Conservation (phyloP, 805 yeast species). For the Candida ipomoeae region DNA sequence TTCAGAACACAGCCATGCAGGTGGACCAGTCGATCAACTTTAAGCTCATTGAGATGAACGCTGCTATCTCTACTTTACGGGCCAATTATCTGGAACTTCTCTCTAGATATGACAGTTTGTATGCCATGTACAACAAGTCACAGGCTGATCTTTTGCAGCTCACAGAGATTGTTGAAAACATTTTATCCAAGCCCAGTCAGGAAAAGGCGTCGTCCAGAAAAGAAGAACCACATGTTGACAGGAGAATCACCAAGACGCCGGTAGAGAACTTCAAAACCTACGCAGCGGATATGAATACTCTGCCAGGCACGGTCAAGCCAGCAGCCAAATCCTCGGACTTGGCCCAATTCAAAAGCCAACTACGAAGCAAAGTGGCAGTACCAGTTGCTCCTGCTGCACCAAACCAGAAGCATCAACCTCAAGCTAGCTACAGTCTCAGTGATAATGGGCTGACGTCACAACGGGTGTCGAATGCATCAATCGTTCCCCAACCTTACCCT, state of each 20-base stretch:
- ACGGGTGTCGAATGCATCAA: slow-evolving; percentile 16
- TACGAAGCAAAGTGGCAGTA: slow-evolving; percentile 5
- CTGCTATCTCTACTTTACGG: slow-evolving; percentile 33
- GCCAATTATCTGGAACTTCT: slow-evolving; percentile 42
- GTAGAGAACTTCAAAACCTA: slow-evolving; percentile 9
- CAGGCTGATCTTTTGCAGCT: slow-evolving; percentile 52
- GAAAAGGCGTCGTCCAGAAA: neutral
- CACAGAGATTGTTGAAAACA: slow-evolving; percentile 42
- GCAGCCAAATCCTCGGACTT: slow-evolving; percentile 5
- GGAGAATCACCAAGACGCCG: slow-evolving; percentile 11
- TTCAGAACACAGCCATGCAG: slow-evolving; percentile 11
- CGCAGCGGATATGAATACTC: slow-evolving; percentile 9
- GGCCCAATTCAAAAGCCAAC: slow-evolving; percentile 12
- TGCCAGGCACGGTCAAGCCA: slow-evolving; percentile 14
- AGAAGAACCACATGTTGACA: slow-evolving; percentile 7
- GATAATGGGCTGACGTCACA: slow-evolving; percentile 9
- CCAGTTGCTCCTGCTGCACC: neutral
- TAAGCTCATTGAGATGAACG: slow-evolving; percentile 35
- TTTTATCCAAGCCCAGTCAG: slow-evolving; percentile 3
- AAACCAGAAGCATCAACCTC: neutral
- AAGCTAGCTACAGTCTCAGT: slow-evolving; percentile 11
- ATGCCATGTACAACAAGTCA: slow-evolving; percentile 45
- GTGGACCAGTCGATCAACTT: slow-evolving; percentile 20
- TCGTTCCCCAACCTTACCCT: slow-evolving; percentile 35
- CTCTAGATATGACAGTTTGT: slow-evolving; percentile 44